Evolutionary conservation across 2,329 filamentous ascomycete species (phyloP).

Genomic region (Alternaria viburni): DNA sequence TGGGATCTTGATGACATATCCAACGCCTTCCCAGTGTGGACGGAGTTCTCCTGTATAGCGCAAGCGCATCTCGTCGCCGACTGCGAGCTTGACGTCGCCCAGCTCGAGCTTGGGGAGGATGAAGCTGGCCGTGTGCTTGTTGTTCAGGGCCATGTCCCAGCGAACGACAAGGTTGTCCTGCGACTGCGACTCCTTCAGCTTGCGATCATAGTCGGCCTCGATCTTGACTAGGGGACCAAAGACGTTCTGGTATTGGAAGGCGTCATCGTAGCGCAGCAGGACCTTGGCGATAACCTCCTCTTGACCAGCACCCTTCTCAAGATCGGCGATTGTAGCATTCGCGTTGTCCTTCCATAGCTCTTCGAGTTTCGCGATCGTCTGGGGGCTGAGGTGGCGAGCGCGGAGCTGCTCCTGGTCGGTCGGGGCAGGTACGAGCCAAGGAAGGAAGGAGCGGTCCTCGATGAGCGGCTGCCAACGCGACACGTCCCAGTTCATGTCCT

Average conservation of each 20-base stretch:
- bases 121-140: conserved; percentile 95
- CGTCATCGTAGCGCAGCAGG: conserved; percentile 91
- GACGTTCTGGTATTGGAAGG: conserved; percentile 98
- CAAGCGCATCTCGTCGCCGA: conserved; percentile 97
- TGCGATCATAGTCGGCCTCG: conserved; percentile 98
- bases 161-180: conserved; percentile 94
- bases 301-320: conserved; percentile 88
- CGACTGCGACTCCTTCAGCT: conserved; percentile 96
- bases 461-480: conserved; percentile 98
- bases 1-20: conserved; percentile 98
- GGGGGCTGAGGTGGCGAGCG: conserved; percentile 88
- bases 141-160: conserved; percentile 95
- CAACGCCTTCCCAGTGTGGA: conserved; percentile 93
- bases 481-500: conserved; percentile 99
- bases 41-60: conserved; percentile 95
- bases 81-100: conserved; percentile 95
- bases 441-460: conserved; percentile 91
- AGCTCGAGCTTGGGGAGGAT: conserved; percentile 96
- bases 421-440: conserved; percentile 89
- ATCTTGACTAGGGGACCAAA: conserved; percentile 98
- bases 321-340: conserved; percentile 82
- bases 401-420: conserved; percentile 95
- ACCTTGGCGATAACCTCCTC: conserved; percentile 96
- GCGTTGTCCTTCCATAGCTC: conserved; percentile 99
- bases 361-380: conserved; percentile 94